Evolutionary conservation across 2,329 filamentous ascomycete species (phyloP).

Genomic region (Ophiocordyceps robertsii): DNA sequence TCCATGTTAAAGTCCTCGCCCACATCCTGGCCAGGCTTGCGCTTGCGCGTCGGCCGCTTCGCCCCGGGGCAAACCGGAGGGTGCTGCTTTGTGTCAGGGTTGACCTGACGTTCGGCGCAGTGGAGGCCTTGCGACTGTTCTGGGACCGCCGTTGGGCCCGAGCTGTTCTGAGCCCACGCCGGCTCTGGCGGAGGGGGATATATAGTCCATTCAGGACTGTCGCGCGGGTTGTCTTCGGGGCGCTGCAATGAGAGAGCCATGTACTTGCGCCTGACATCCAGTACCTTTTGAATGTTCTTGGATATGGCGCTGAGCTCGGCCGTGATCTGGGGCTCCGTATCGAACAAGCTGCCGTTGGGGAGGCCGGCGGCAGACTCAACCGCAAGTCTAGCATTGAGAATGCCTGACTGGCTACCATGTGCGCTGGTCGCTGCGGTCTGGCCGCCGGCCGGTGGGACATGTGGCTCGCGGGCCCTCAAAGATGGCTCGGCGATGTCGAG

Average conservation of each 20-base stretch:
- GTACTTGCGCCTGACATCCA: slow-evolving; percentile 81
- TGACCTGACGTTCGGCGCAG: slow-evolving; percentile 6
- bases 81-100: not conserved
- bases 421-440: not conserved
- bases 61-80: slow-evolving; percentile 11
- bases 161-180: slow-evolving; percentile 47
- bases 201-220: slow-evolving; percentile 70
- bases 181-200: slow-evolving; percentile 89
- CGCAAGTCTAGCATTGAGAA: slow-evolving; percentile 15
- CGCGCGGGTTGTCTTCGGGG: slow-evolving; percentile 74
- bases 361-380: slow-evolving; percentile 37
- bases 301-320: slow-evolving; percentile 79
- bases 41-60: slow-evolving; percentile 40
- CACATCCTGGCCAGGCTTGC: slow-evolving; percentile 82
- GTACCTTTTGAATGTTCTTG: slow-evolving; percentile 76
- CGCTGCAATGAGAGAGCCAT: slow-evolving; percentile 74
- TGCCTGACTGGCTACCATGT: slow-evolving; percentile 25
- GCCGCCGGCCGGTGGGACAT: not conserved
- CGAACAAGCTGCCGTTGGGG: slow-evolving; percentile 52
- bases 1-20: slow-evolving; percentile 84
- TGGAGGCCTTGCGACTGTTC: slow-evolving; percentile 5
- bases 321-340: slow-evolving; percentile 67
- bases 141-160: slow-evolving; percentile 3
- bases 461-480: slow-evolving; percentile 1
- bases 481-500: slow-evolving; percentile 2